Evolutionary conservation across 495 filamentous ascomycete species (phyloP), one percentile per base, ranked within the genome.

Genomic region (Niebla homalea): DNA sequence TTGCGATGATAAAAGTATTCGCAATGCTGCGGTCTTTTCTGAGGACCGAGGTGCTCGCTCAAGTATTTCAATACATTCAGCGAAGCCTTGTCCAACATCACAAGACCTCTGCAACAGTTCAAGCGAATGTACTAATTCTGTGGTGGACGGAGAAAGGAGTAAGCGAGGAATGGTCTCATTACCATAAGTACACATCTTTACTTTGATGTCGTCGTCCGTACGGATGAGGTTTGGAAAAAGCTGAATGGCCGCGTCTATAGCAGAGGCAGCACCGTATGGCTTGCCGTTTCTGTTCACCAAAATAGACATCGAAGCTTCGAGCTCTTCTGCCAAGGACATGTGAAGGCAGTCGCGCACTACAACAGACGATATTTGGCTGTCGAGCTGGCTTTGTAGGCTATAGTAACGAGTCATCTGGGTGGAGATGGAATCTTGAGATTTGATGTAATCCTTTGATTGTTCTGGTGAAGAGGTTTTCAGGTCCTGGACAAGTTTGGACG

Each of bases 241-340:
- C 38, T 64, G 62, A 38, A 74, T 55, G 46, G 67, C 69, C 37
- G 70, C 65, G 51, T 77, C 70, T 3, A 92, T 59, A 3, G 79
- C 70, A 5, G 75, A 75, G 18, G 88, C 85, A 14, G 83, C 83
- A 14, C 83, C 85, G 57, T 85, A 94, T 0, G 87, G 84, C 58
- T 92, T 92, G 40, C 86, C 87, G 54, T 89, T 85, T 43, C 84
- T 70, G 22, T 66, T 66, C 37, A 64, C 65, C 15, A 83, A 50
- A 3, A 77, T 61, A 16, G 71, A 56, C 14, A 79, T 50, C 45
- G 78, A 75, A 37, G 65, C 66, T 26, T 66, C 60, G 12, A 83
- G 59, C 41, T 84, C 67, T 3, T 52, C 49, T 10, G 60, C 43
- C 41, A 60, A 68, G 40, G 53, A 54, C 4, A 51, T 52, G 10